Evolutionary conservation across 108 stramenopile species (phyloP), one percentile per base, ranked within the genome.

Genomic region (Skeletonema grethae): DNA sequence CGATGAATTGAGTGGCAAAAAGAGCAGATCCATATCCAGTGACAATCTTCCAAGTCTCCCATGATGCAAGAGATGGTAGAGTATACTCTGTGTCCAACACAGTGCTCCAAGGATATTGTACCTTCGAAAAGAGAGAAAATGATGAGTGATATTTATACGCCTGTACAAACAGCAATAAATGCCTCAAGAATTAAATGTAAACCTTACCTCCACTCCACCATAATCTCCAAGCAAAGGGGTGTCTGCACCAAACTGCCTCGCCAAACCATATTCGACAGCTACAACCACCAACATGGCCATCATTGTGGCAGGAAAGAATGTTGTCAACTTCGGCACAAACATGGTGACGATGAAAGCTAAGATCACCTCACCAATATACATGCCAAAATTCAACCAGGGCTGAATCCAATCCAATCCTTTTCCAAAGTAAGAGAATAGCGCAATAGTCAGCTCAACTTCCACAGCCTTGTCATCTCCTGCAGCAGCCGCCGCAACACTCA

Each of bases 221-320:
- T 80, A 80, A 71, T 80, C 80, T 36, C 57, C 59, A 65, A 80
- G 70, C 69, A 80, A 55, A 22, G 80, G 80, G 41, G 80, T 76
- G 30, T 70, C 46, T 20, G 57, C 75, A 20, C 80, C 80, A 63
- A 76, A 65, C 56, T 64, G 74, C 38, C 80, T 70, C 13, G 56
- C 74, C 29, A 80, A 48, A 7, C 75, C 74, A 45, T 65, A 76
- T 38, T 82, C 81, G 0, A 75, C 28, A 13, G 62, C 68, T 3
- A 62, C 65, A 4, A 75, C 72, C 8, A 74, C 53, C 32, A 82
- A 32, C 10, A 82, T 28, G 28, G 72, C 67, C 48, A 72, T 57
- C 10, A 77, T 32, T 30, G 81, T 73, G 5, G 72, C 73, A 29
- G 82, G 82, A 56, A 78, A 74, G 31, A 63, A 59, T 29, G 70